Evolutionary conservation across 805 yeast species (phyloP).

Genomic region (Clavispora vitiphila): DNA sequence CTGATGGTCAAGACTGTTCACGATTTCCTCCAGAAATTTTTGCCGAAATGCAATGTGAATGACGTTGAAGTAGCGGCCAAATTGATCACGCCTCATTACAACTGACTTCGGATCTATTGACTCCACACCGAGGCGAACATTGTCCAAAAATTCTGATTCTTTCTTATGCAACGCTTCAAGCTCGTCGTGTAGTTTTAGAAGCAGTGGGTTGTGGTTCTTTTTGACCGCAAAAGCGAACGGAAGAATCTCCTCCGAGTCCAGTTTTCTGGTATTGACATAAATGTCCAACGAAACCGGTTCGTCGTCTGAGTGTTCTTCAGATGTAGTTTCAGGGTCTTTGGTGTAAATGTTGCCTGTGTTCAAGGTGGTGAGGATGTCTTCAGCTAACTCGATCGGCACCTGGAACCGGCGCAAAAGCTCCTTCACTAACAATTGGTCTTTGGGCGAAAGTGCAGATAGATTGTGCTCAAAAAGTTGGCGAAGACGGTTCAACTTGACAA

Average conservation of each 20-base stretch:
- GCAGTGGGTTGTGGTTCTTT: slow-evolving; percentile 25
- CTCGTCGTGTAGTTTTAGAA: slow-evolving; percentile 30
- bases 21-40: slow-evolving; percentile 20
- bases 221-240: slow-evolving; percentile 26
- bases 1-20: slow-evolving; percentile 16
- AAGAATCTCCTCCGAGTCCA: background rate
- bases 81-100: slow-evolving; percentile 24
- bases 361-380: slow-evolving; percentile 35
- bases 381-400: slow-evolving; percentile 38
- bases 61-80: slow-evolving; percentile 35
- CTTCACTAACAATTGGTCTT: slow-evolving; percentile 14
- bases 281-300: background rate
- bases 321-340: background rate
- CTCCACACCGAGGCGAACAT: slow-evolving; percentile 16
- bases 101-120: slow-evolving; percentile 26
- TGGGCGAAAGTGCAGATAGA: slow-evolving; percentile 17
- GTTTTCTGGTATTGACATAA: background rate
- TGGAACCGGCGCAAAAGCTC: slow-evolving; percentile 22
- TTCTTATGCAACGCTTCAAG: slow-evolving; percentile 20
- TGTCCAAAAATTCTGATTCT: slow-evolving; percentile 21
- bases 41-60: slow-evolving; percentile 43
- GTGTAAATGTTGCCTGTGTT: slow-evolving; percentile 21
- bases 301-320: background rate
- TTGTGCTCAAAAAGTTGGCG: slow-evolving; percentile 12
- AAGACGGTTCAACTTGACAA: slow-evolving; percentile 17